These are phyloP conservation scores for Xerophyta viscosa DNA, from an alignment of 106 monocot genomes.

Conservation along the genomic window DNA sequence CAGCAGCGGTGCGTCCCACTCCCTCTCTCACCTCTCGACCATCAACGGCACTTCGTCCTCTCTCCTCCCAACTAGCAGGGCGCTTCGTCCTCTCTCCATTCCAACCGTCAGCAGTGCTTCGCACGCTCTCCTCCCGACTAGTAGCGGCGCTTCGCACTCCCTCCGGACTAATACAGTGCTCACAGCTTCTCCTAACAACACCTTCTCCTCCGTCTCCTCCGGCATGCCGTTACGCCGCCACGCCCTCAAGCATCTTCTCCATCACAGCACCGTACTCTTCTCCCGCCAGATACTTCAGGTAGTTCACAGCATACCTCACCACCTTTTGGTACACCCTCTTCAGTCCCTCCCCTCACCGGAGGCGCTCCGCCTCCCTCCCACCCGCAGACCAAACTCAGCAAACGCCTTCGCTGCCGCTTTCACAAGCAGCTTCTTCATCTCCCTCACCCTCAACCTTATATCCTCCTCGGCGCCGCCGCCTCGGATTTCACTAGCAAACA, in stretches of 20 bases:
- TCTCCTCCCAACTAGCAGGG: too few species aligned
- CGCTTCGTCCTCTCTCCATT: too few species aligned
- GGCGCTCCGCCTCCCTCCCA: conserved; percentile 15
- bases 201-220: too few species aligned
- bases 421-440: conserved; percentile 45
- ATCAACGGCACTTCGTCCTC: too few species aligned
- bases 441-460: conserved; percentile 30
- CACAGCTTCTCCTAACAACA: too few species aligned
- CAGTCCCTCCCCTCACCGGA: conserved; percentile 14
- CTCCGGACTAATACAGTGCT: too few species aligned
- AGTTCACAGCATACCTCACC: conserved; percentile 37
- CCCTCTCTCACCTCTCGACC: too few species aligned
- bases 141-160: too few species aligned
- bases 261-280: conserved; percentile 20
- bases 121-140: too few species aligned
- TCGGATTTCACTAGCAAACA: conserved; percentile 43
- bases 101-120: too few species aligned
- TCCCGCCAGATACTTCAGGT: conserved; percentile 31
- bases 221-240: too few species aligned
- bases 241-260: conserved; percentile 24
- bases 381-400: conserved; percentile 27
- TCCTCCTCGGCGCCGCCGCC: conserved; percentile 16
- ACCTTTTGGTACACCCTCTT: conserved; percentile 34
- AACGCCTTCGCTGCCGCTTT: conserved; percentile 31
- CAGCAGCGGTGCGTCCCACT: too few species aligned